phyloP scores from a whole-genome alignment of 441 rosid species.

The Melastoma candidum region DNA sequence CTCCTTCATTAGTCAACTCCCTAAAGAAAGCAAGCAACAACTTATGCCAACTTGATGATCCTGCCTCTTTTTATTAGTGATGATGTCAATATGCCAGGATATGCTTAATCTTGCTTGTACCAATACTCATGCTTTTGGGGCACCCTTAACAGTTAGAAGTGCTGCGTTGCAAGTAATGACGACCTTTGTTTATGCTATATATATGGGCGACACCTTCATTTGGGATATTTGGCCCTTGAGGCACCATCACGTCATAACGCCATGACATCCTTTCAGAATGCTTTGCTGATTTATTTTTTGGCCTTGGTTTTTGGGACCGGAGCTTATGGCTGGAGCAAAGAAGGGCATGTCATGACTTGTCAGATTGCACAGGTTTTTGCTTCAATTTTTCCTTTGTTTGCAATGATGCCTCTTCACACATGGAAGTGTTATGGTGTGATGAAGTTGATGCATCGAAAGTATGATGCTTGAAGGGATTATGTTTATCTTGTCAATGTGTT shows the following conservation, averaged over 20 bases:
- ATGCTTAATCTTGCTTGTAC: slow-evolving; percentile 24
- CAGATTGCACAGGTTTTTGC: slow-evolving; percentile 65
- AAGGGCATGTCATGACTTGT: slow-evolving; percentile 83
- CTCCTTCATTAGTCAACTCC: slow-evolving; percentile 7
- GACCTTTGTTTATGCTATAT: not conserved
- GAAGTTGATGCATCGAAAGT: not conserved
- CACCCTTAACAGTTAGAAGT: slow-evolving; percentile 17
- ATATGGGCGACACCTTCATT: not conserved
- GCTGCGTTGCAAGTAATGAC: slow-evolving; percentile 1
- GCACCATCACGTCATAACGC: no score
- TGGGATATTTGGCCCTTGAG: no score
- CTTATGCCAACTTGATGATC: not conserved
- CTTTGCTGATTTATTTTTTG: slow-evolving; percentile 5
- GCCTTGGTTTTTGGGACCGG: slow-evolving; percentile 27
- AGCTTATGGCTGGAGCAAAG: slow-evolving; percentile 76
- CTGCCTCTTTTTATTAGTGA: not conserved
- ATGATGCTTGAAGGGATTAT: no score
- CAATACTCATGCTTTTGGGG: slow-evolving; percentile 18
- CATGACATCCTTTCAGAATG: no score
- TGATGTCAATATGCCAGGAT: slow-evolving; percentile 21
- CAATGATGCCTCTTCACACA: not conserved
- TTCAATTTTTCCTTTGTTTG: not conserved
- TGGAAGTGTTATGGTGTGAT: not conserved
- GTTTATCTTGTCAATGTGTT: no score
- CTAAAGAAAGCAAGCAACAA: slow-evolving; percentile 10